phyloP scores from a whole-genome alignment of 345 rosid genomes.

The Bruguiera parviflora region DNA sequence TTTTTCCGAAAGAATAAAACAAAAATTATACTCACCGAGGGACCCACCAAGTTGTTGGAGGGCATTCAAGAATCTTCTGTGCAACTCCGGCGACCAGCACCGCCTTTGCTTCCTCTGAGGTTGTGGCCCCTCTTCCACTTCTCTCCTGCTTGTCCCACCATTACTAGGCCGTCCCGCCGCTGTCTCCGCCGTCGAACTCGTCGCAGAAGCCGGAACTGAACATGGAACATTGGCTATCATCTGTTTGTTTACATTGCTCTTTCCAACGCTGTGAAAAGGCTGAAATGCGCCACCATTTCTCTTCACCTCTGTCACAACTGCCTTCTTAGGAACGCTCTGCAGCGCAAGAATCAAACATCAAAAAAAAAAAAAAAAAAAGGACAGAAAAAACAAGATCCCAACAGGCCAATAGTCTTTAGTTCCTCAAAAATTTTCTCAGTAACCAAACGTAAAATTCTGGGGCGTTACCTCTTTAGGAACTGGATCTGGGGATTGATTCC shows the following conservation, averaged over 20 bases:
- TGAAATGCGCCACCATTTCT: constrained; percentile 71
- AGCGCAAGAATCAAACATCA: background rate
- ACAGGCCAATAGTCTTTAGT: background rate
- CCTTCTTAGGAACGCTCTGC: constrained; percentile 50
- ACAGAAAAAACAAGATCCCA: background rate
- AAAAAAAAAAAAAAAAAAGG: too few relatives aligned
- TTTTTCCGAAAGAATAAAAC: too few relatives aligned
- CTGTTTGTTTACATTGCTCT: constrained; percentile 19
- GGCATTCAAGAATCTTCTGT: constrained; percentile 70
- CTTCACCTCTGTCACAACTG: constrained; percentile 63
- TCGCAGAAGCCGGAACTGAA: constrained; percentile 39
- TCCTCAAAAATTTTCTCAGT: constrained; percentile 14
- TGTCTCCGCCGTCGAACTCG: constrained; percentile 48
- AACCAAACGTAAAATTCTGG: background rate
- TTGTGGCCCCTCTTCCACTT: constrained; percentile 42
- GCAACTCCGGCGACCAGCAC: constrained; percentile 96
- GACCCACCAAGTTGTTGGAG: constrained; percentile 96
- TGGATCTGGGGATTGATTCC: constrained; percentile 76
- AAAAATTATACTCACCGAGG: constrained; percentile 41
- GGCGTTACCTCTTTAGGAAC: constrained; percentile 36
- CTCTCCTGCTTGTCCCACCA: constrained; percentile 29
- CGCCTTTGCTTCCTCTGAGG: constrained; percentile 71
- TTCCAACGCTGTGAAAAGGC: constrained; percentile 48
- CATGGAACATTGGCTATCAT: constrained; percentile 24
- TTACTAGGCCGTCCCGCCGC: background rate